Percentiles rank a stretch among this genome's conserved stretches.
These are phyloP conservation scores for Ceratocystis ficicola DNA, from an alignment of 2,329 filamentous ascomycete genomes.

Conservation along the genomic window DNA sequence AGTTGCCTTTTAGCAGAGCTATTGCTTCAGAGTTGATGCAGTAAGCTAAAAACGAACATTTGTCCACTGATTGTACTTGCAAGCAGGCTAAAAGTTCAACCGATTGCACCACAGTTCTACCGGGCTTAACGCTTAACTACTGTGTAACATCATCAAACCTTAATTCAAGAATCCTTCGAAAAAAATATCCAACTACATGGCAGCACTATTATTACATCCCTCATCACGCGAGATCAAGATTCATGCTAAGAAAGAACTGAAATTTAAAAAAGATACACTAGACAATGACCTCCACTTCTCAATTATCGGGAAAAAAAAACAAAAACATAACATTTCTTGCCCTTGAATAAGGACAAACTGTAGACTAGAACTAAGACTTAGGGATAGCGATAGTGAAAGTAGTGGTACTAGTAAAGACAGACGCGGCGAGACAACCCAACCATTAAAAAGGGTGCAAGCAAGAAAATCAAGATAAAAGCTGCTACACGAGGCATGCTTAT, in stretches of 20 bases:
- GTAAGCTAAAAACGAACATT: too few species aligned
- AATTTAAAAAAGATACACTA: neutral
- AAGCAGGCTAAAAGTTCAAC: too few species aligned
- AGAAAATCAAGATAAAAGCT: slow-evolving; percentile 11
- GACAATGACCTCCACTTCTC: neutral
- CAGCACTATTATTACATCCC: neutral
- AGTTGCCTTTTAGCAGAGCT: too few species aligned
- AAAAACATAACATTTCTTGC: slow-evolving; percentile 11
- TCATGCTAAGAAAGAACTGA: neutral
- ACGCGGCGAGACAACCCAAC: neutral
- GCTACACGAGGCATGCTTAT: slow-evolving; percentile 1
- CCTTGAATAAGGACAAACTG: neutral
- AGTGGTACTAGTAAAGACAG: neutral
- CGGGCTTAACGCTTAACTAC: neutral
- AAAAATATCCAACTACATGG: neutral
- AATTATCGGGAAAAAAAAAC: neutral
- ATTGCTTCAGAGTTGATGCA: too few species aligned
- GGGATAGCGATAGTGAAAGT: neutral
- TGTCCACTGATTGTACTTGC: too few species aligned
- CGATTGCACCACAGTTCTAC: neutral
- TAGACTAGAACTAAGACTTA: slow-evolving; percentile 11
- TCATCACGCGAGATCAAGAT: too few species aligned
- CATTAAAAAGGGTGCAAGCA: slow-evolving; percentile 7
- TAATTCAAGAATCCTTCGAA: neutral
- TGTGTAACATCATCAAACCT: neutral